Base-by-base conservation (phyloP, 805 yeast genomes). In the Saccharomyces cerevisiae region DNA sequence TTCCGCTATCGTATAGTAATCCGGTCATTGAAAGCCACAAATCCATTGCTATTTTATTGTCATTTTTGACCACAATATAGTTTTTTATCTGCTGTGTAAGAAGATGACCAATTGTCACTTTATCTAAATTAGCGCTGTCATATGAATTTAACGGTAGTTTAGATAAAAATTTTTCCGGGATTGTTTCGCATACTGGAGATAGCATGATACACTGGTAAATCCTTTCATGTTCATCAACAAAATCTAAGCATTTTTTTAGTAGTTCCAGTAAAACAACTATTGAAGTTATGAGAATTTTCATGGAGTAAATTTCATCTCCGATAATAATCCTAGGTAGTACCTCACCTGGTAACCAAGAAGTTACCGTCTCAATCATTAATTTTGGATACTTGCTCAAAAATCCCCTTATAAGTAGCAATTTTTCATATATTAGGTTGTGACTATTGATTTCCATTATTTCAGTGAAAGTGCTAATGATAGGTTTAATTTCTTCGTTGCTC, bases 11-110 rank as follows among this genome's bases (percentile, higher is more conserved):
- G 52, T 57, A 66, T 28, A 68, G 51, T 30, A 68, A 54, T 1
- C 69, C 70, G 3, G 57, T 56, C 49, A 62, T 49, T 2, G 68
- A 61, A 11, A 67, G 31, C 72, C 72, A 68, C 41, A 66, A 51
- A 52, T 67, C 70, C 57, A 61, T 58, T 4, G 67, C 66, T 2
- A 63, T 46, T 51, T 66, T 68, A 24, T 53, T 57, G 30, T 64
- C 67, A 11, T 57, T 51, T 46, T 59, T 59, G 9, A 32, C 53
- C 1, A 53, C 21, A 9, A 65, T 54, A 22, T 62, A 43, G 24
- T 55, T 53, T 27, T 48, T 57, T 2, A 66, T 54, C 47, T 65
- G 59, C 26, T 46, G 41, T 30, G 61, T 48, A 9, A 68, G 30
- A 6, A 63, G 50, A 9, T 55, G 51, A 13, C 64, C 63, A 11